Percentiles rank a stretch among this genome's conserved stretches.
Conservation (phyloP, 345 rosid species). For the Cardamine occulta region DNA sequence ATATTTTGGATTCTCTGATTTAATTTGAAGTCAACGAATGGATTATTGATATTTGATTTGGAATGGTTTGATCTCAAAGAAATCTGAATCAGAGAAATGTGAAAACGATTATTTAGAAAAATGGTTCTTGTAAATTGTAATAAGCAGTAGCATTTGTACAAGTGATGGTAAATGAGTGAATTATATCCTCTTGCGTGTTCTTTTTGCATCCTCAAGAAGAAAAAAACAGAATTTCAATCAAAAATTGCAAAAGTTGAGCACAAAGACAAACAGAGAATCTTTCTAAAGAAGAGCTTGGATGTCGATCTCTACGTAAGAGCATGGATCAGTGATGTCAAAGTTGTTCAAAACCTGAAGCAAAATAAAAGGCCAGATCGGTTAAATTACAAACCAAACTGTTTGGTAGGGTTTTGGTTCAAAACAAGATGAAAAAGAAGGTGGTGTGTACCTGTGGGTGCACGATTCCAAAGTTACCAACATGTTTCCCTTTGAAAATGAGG, state of each 20-base stretch:
- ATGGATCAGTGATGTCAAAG: no score
- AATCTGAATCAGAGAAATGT: no score
- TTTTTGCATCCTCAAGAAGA: neutral
- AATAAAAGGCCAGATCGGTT: neutral
- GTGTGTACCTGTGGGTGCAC: slow-evolving; percentile 74
- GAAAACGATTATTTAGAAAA: neutral
- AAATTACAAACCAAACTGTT: neutral
- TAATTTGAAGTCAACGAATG: neutral
- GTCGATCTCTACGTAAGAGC: slow-evolving; percentile 67
- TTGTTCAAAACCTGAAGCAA: slow-evolving; percentile 63
- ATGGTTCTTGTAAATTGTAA: neutral
- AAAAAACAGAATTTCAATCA: neutral
- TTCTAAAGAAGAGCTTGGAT: slow-evolving; percentile 47
- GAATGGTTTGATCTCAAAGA: neutral
- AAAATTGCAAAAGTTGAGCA: neutral
- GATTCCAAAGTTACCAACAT: slow-evolving; percentile 57
- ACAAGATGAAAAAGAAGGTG: neutral
- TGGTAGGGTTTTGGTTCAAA: neutral
- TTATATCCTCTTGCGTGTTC: neutral
- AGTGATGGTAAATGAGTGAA: no score
- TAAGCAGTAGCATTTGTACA: neutral
- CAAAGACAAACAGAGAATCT: neutral
- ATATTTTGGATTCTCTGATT: neutral
- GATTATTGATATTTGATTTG: neutral
- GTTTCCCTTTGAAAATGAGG: slow-evolving; percentile 70